Evolutionary conservation across 192 early-diverging fungal species (phyloP), one percentile per base, ranked within the genome.

Genomic region (Thamnidium elegans): DNA sequence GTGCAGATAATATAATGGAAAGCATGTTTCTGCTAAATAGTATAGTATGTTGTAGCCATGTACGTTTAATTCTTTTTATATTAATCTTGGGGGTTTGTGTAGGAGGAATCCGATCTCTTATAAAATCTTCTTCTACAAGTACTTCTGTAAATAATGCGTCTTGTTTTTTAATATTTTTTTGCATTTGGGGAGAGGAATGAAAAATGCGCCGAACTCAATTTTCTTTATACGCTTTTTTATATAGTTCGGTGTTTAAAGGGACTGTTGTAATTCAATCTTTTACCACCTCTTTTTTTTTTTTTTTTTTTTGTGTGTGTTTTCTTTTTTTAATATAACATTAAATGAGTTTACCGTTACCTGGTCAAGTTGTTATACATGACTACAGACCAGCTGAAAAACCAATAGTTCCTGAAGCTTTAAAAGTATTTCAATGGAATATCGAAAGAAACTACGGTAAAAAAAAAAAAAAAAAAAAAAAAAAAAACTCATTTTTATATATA

Each of bases 361-460:
- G 63, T 43, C 32, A 64, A 21, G 52, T 64, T 26, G 19, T 64
- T 17, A 17, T 30, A n/a, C 39, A 64, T 31, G 63, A 64, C 21
- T 53, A 64, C 17, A 48, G 61, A 48, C 39, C 50, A 17, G 30
- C 9, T 3, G 20, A 43, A 31, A 14, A 36, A 4, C n/a, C 23
- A 9, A n/a, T 26, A 23, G 39, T 42, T 6, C 47, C 17, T 31
- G 53, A 65, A 60, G 78, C 83, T 4, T 70, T 90, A 30, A 84
- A 86, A 21, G 81, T 85, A 20, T 62, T 92, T 14, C 89, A 92
- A 62, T 92, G 90, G 90, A 92, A 92, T 65, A 87, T 92, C 52
- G 90, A 92, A 66, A 84, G 90, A 50, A 90, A 90, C 56, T 90
- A 90, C 82, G 74, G 83, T 71, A 67, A 42, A 8, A 23, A 45